Percentiles rank a stretch among this genome's conserved stretches.
These are phyloP conservation scores for Citrullus colocynthis DNA, from an alignment of 306 rosid genomes.

Conservation along the genomic window DNA sequence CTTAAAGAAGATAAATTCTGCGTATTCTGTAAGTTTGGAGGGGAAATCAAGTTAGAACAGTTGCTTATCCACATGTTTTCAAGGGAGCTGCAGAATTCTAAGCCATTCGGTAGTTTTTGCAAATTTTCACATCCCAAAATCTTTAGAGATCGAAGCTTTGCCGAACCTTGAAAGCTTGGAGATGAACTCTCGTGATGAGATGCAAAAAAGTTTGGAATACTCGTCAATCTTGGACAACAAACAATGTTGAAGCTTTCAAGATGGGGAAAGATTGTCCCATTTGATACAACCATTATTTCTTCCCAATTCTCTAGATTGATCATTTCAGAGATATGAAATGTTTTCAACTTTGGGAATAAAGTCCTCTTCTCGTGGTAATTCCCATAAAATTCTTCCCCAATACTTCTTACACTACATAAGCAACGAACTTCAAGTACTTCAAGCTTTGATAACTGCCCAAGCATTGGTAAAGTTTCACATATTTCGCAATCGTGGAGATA, in stretches of 20 bases:
- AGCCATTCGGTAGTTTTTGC: not conserved
- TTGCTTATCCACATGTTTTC: not conserved
- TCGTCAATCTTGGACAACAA: not conserved
- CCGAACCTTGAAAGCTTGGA: not conserved
- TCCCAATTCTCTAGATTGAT: not conserved
- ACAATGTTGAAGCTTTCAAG: not conserved
- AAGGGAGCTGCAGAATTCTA: constrained; percentile 2
- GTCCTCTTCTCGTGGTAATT: not conserved
- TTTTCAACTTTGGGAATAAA: not conserved
- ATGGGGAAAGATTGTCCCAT: not conserved
- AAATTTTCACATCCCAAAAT: not conserved
- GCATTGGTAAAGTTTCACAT: not conserved
- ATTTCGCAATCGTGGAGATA: not conserved
- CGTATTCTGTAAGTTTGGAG: not conserved
- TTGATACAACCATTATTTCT: not conserved
- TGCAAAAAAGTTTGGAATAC: not conserved
- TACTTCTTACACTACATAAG: not conserved
- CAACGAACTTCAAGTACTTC: not conserved
- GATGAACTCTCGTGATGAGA: not conserved
- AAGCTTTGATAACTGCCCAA: not conserved
- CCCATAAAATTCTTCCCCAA: constrained; percentile 1
- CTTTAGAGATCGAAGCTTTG: not conserved
- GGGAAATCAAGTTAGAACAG: not conserved
- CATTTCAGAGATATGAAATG: not conserved
- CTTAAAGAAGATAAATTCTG: not conserved